Conservation (phyloP, 345 rosid genomes). For the Noccaea caerulescens region DNA sequence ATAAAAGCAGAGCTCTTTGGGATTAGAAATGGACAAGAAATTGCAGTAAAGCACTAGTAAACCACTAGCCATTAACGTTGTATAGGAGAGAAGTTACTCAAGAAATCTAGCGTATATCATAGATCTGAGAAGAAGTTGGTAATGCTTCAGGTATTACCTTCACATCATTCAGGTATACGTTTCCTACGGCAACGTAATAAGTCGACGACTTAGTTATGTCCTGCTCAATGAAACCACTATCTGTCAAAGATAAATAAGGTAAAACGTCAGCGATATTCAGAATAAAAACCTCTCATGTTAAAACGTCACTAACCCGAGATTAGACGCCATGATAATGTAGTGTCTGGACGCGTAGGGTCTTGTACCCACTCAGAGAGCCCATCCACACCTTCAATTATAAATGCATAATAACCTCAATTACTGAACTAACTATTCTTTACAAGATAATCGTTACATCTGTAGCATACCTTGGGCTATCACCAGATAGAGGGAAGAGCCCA, state of each 20-base stretch:
- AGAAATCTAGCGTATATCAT: conserved; percentile 7
- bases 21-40: background rate
- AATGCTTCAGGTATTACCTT: conserved; percentile 61
- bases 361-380: conserved; percentile 83
- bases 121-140: background rate
- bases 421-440: background rate
- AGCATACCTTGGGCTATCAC: conserved; percentile 84
- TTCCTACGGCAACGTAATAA: conserved; percentile 83
- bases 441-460: background rate
- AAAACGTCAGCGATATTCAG: conserved; percentile 13
- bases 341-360: conserved; percentile 84
- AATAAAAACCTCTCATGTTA: conserved; percentile 18
- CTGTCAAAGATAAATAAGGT: conserved; percentile 45
- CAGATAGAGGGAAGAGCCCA: conserved; percentile 65
- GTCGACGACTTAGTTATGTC: conserved; percentile 65
- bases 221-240: conserved; percentile 67
- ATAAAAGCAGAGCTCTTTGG: background rate
- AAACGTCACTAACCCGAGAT: conserved; percentile 60
- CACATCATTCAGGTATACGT: conserved; percentile 69
- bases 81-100: background rate
- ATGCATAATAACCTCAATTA: conserved; percentile 33
- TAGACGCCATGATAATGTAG: conserved; percentile 79
- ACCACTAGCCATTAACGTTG: background rate
- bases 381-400: conserved; percentile 69
- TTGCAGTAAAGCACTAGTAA: background rate